Percentiles rank a stretch among this genome's conserved stretches.
These are phyloP conservation scores for Raphanus raphanistrum DNA, from an alignment of 345 rosid species.

Conservation along the genomic window DNA sequence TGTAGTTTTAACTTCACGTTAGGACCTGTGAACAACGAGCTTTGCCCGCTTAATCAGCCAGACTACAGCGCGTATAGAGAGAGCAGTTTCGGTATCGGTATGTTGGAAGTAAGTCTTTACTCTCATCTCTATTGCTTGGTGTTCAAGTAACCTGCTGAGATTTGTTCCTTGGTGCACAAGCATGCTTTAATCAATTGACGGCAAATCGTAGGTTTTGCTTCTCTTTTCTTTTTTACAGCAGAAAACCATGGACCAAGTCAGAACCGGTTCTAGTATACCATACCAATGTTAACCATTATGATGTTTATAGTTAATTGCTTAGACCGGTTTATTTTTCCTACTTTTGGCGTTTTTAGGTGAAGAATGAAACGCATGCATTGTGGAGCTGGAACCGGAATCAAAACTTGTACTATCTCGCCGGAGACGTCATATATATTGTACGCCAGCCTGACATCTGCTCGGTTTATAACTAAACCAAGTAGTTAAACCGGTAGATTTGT, in stretches of 20 bases:
- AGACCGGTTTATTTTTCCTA: not conserved
- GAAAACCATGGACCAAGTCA: not conserved
- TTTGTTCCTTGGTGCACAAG: not conserved
- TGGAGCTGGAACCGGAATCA: constrained; percentile 91
- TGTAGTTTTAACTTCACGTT: constrained; percentile 69
- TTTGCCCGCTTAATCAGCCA: constrained; percentile 76
- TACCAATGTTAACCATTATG: not conserved
- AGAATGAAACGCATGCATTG: constrained; percentile 77
- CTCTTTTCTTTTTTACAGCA: too few species aligned
- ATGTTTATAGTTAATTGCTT: not conserved
- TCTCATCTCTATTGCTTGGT: constrained; percentile 1
- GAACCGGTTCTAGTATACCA: constrained; percentile 1
- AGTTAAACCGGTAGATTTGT: not conserved
- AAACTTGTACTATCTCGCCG: constrained; percentile 42
- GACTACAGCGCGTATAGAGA: constrained; percentile 90
- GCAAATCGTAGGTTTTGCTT: not conserved
- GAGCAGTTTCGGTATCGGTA: constrained; percentile 90
- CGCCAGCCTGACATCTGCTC: constrained; percentile 59
- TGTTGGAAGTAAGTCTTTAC: constrained; percentile 62
- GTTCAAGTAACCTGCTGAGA: constrained; percentile 10
- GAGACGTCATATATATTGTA: constrained; percentile 69
- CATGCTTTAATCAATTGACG: not conserved
- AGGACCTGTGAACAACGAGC: constrained; percentile 60
- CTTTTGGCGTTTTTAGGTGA: constrained; percentile 51
- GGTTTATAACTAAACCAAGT: constrained; percentile 30